Base-by-base conservation (phyloP, 164 flowering plant genomes). In the Pachysandra terminalis region DNA sequence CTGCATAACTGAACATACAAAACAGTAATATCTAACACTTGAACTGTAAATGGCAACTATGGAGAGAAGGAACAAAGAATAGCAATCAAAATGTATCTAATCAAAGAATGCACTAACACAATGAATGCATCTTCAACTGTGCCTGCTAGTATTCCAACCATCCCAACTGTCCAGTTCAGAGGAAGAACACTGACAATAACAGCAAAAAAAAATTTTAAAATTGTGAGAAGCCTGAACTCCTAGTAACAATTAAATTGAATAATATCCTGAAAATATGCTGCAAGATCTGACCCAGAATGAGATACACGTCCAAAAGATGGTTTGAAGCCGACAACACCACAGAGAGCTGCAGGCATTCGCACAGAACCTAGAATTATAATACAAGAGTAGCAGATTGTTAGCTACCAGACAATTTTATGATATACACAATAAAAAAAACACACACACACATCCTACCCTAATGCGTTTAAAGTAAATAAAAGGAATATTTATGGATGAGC, bases 301-400 rank as follows among this genome's bases (percentile, higher is more conserved):
- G 98, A 79, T 15, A 91, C 65, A 40, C 97, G 86, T 22, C 87
- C 87, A 73, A 86, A 95, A 64, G 92, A 86, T 73, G 98, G 95
- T 76, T 95, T 95, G 24, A 95, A 74, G 51, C 98, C 98, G 70
- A 91, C 82, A 57, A 89, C 89, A 27, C 98, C 98, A 77, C 98
- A 95, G 24, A 95, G 95, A 73, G 97, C 81, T 56, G 98, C 98
- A 62, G 98, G 98, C 85, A 95, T 77, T 61, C 98, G 74, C 22
- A 95, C 96, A 56, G 98, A 95, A 60, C 98, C 98, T 91, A 68
- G 19, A 75, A 19, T 75, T 19, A 66, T 8, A 68, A n/a, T 23
- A 62, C n/a, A 32, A 58, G 10, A 32, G 19, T 54, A 14, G 65
- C 35, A 64, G 68, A 45, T 45, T 45, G 51, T 45, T 45, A 32